Conservation (phyloP, 768 basidiomycete genomes). For the Leccinum boreale region DNA sequence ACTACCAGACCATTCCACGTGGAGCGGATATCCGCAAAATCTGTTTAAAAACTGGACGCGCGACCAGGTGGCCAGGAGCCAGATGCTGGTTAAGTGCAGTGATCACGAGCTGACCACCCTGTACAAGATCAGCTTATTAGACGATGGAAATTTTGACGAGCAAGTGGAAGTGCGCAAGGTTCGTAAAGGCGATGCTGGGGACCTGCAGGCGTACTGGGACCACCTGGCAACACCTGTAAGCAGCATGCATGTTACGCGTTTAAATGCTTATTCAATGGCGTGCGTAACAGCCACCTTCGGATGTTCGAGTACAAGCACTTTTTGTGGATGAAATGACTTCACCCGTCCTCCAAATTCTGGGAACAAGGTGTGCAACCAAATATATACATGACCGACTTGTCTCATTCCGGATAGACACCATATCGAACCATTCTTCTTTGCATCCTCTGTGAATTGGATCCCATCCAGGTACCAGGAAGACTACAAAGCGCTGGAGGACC, state of each 20-base stretch:
- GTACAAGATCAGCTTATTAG: slow-evolving; percentile 16
- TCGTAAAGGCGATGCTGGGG: slow-evolving; percentile 9
- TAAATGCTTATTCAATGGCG: neutral
- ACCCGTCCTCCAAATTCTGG: slow-evolving; percentile 38
- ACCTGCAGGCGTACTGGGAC: slow-evolving; percentile 28
- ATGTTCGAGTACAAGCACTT: slow-evolving; percentile 33
- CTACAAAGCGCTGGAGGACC: slow-evolving; percentile 31
- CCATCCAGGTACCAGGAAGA: slow-evolving; percentile 42
- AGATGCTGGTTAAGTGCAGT: slow-evolving; percentile 28
- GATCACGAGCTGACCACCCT: slow-evolving; percentile 15
- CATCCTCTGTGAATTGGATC: slow-evolving; percentile 40
- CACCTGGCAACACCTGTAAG: slow-evolving; percentile 26
- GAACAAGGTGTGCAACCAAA: slow-evolving; percentile 31
- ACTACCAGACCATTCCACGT: slow-evolving; percentile 5
- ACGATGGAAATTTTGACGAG: slow-evolving; percentile 18
- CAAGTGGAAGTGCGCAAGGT: slow-evolving; percentile 8
- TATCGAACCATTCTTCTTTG: slow-evolving; percentile 44
- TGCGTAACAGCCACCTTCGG: slow-evolving; percentile 20
- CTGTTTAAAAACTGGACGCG: slow-evolving; percentile 54
- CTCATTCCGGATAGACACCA: slow-evolving; percentile 31
- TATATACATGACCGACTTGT: neutral
- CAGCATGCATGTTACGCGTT: neutral
- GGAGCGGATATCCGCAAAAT: slow-evolving; percentile 47
- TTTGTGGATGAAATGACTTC: slow-evolving; percentile 37
- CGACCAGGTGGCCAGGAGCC: slow-evolving; percentile 37